Evolutionary conservation across 2,329 filamentous ascomycete genomes (phyloP).

Genomic region (Monilinia fructicola): DNA sequence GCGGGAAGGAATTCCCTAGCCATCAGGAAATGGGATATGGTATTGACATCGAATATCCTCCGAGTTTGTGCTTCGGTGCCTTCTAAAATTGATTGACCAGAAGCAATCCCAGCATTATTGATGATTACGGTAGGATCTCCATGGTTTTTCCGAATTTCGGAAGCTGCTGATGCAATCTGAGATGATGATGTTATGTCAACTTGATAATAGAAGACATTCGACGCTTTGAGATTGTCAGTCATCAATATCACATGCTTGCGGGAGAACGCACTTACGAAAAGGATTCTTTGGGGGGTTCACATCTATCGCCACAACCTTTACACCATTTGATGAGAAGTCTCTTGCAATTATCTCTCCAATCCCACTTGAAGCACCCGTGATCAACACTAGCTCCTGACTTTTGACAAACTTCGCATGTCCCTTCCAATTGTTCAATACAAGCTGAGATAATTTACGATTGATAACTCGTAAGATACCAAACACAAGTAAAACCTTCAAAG

Average conservation of each 20-base stretch:
- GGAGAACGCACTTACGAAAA: slow-evolving; percentile 28
- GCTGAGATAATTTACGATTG: slow-evolving; percentile 52
- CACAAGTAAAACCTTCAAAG: slow-evolving; percentile 44
- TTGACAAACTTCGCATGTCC: slow-evolving; percentile 58
- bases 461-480: slow-evolving; percentile 51
- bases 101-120: slow-evolving; percentile 67
- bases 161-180: slow-evolving; percentile 52
- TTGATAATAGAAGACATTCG: slow-evolving; percentile 61
- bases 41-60: slow-evolving; percentile 69
- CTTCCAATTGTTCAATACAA: slow-evolving; percentile 51
- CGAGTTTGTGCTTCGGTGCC: slow-evolving; percentile 56
- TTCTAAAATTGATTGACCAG: slow-evolving; percentile 59
- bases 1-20: slow-evolving; percentile 64
- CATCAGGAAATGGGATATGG: slow-evolving; percentile 64
- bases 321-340: slow-evolving; percentile 59
- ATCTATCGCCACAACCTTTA: slow-evolving; percentile 71
- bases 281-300: slow-evolving; percentile 52
- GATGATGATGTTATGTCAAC: slow-evolving; percentile 64
- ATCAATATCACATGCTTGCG: slow-evolving; percentile 12
- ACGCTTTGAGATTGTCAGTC: slow-evolving; percentile 39
- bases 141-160: slow-evolving; percentile 53
- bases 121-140: slow-evolving; percentile 69
- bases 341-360: slow-evolving; percentile 59
- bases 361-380: slow-evolving; percentile 74
- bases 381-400: slow-evolving; percentile 65